Conservation (phyloP, 1,139 yeast genomes). For the Candida freyschussii region DNA sequence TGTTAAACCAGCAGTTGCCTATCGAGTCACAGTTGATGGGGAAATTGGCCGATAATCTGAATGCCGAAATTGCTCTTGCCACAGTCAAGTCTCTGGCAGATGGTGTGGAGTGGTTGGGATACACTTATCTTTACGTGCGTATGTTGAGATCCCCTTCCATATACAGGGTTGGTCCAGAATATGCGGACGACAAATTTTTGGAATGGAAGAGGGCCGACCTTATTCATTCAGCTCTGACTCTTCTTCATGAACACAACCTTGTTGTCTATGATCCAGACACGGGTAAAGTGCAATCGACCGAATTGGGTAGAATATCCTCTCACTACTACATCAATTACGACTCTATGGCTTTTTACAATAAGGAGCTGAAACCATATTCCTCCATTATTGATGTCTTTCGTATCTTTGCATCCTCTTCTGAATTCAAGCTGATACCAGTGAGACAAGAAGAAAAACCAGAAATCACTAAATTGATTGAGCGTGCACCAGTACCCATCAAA, state of each 20-base stretch:
- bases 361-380: conserved; percentile 57
- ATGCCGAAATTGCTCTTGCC: conserved; percentile 85
- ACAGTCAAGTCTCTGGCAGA: conserved; percentile 56
- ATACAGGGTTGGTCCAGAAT: conserved; percentile 72
- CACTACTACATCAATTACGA: conserved; percentile 75
- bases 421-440: conserved; percentile 77
- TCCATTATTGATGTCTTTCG: conserved; percentile 71
- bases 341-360: conserved; percentile 63
- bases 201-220: conserved; percentile 58
- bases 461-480: conserved; percentile 59
- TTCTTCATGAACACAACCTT: conserved; percentile 51
- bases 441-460: conserved; percentile 87
- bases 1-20: conserved; percentile 85
- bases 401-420: conserved; percentile 77
- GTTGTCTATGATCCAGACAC: conserved; percentile 50
- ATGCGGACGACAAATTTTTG: conserved; percentile 46
- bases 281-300: conserved; percentile 57
- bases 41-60: conserved; percentile 65
- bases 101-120: conserved; percentile 74
- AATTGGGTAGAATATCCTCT: conserved; percentile 80
- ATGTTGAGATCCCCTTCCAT: conserved; percentile 70
- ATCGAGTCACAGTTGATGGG: conserved; percentile 84
- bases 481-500: conserved; percentile 81
- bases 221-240: conserved; percentile 67
- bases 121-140: conserved; percentile 75